Conservation (phyloP, 345 rosid genomes). For the Pugionium cornutum region DNA sequence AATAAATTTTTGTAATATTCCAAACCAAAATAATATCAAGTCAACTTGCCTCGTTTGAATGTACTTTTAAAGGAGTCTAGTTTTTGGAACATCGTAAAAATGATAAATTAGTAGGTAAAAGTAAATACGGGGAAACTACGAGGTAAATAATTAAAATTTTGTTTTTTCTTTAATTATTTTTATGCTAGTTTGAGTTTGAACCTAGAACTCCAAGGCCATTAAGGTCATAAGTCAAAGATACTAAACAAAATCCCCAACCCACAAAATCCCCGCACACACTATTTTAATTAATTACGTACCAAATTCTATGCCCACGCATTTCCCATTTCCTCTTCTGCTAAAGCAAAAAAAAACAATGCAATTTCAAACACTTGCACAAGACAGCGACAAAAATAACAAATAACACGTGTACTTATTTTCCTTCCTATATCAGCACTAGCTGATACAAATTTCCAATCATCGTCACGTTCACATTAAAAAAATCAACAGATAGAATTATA, state of each 20-base stretch:
- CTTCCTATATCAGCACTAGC: background rate
- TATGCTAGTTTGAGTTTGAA: slow-evolving; percentile 1
- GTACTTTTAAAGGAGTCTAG: background rate
- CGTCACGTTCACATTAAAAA: slow-evolving; percentile 22
- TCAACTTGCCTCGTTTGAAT: slow-evolving; percentile 2
- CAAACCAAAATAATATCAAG: background rate
- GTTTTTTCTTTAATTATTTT: background rate
- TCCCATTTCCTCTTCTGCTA: slow-evolving; percentile 31
- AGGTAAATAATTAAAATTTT: too few relatives aligned
- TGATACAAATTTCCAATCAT: slow-evolving; percentile 8
- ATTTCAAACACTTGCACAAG: background rate
- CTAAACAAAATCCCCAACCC: background rate
- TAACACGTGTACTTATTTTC: slow-evolving; percentile 15
- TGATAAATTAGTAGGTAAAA: background rate
- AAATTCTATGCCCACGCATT: slow-evolving; percentile 26
- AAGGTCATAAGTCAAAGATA: slow-evolving; percentile 7
- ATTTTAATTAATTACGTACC: slow-evolving; percentile 22
- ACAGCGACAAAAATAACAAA: background rate
- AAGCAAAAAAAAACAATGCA: slow-evolving; percentile 1
- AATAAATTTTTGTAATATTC: background rate
- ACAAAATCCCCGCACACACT: slow-evolving; percentile 18
- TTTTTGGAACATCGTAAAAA: background rate
- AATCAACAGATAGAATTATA: too few relatives aligned
- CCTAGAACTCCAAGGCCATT: slow-evolving; percentile 11
- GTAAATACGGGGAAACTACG: background rate